phyloP scores from a whole-genome alignment of 1,284 basidiomycete species.

The Ustanciosporium gigantosporum region DNA sequence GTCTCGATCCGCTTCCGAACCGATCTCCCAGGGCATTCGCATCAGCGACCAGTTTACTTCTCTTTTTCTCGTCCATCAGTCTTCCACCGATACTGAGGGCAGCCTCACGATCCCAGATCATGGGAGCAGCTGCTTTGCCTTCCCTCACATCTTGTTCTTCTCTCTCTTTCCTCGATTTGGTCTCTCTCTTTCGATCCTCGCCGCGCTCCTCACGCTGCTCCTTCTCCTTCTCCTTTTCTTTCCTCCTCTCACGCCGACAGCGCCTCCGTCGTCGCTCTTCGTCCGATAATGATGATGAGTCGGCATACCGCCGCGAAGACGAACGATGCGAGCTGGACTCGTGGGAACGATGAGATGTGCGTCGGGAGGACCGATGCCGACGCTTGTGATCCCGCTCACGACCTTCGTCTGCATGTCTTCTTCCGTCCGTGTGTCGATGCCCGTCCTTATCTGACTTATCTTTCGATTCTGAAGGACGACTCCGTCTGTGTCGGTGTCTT shows the following conservation, averaged over 20 bases:
- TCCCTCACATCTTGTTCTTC: constrained; percentile 30
- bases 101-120: constrained; percentile 46
- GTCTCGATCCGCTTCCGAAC: constrained; percentile 31
- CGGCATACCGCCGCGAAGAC: no score
- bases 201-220: neutral
- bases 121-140: constrained; percentile 20
- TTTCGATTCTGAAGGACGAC: no score
- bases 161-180: constrained; percentile 19
- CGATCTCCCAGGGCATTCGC: constrained; percentile 30
- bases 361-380: no score
- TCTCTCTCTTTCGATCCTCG: constrained; percentile 7
- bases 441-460: constrained; percentile 1
- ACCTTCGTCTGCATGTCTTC: no score
- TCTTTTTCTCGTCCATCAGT: constrained; percentile 42
- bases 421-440: no score
- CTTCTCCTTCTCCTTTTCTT: neutral
- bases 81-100: constrained; percentile 30
- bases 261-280: neutral
- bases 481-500: constrained; percentile 2
- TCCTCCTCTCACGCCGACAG: no score
- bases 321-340: no score
- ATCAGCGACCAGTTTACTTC: constrained; percentile 25
- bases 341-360: no score
- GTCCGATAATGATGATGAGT: neutral
- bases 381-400: no score